phyloP scores from a whole-genome alignment of 225 moss, liverwort and hornwort species.

The Marchantia paleacea region DNA sequence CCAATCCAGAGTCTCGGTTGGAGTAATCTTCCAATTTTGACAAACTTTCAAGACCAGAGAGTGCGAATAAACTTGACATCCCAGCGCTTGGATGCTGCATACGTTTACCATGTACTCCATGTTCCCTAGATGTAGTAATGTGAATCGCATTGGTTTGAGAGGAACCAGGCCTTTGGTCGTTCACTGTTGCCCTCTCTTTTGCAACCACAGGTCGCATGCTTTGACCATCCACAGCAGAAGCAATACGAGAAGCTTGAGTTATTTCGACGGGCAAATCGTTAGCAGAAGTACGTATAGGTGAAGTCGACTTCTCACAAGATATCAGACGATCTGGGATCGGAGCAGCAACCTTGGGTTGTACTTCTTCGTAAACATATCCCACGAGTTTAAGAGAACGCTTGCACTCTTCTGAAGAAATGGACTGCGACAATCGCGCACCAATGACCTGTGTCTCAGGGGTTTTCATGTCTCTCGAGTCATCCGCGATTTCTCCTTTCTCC shows the following conservation, averaged over 20 bases:
- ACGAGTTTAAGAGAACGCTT: slow-evolving; percentile 22
- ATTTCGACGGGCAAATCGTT: background rate
- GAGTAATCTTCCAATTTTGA: slow-evolving; percentile 25
- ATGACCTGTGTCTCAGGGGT: background rate
- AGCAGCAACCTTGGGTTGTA: slow-evolving; percentile 3
- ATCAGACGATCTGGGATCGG: slow-evolving; percentile 6
- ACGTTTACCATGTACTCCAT: background rate
- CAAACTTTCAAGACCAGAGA: slow-evolving; percentile 33
- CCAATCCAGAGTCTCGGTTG: slow-evolving; percentile 26
- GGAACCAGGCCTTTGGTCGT: background rate
- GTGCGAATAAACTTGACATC: slow-evolving; percentile 28
- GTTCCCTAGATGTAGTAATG: background rate
- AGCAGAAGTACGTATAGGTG: background rate
- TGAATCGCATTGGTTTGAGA: background rate
- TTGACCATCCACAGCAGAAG: background rate
- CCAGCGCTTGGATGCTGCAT: slow-evolving; percentile 13
- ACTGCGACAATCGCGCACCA: background rate
- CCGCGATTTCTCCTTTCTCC: slow-evolving; percentile 15
- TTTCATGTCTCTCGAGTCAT: background rate
- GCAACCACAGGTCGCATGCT: background rate
- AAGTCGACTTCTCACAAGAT: slow-evolving; percentile 2
- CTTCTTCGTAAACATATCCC: slow-evolving; percentile 22
- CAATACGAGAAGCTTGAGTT: background rate
- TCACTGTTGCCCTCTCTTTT: background rate
- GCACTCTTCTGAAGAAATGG: background rate